Evolutionary conservation across 805 yeast species (phyloP).

Genomic region (Candida jianshihensis): DNA sequence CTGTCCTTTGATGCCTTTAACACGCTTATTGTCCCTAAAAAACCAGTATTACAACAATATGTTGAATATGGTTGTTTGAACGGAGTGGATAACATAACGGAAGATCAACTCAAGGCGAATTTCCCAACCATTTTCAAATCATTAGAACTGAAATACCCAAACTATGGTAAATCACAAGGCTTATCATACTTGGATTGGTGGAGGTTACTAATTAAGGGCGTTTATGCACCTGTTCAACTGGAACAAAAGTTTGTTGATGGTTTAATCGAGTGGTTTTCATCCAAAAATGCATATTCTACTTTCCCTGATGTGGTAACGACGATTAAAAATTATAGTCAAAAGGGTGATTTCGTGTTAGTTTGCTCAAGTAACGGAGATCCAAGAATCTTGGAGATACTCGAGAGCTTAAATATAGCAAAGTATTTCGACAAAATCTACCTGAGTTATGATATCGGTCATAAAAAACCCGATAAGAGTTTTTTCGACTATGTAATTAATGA

Average conservation of each 20-base stretch:
- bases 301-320: constrained; percentile 48
- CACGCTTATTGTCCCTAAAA: constrained; percentile 52
- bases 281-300: constrained; percentile 45
- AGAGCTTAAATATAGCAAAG: constrained; percentile 36
- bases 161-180: constrained; percentile 46
- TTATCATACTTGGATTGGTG: constrained; percentile 47
- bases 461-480: constrained; percentile 46
- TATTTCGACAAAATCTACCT: constrained; percentile 40
- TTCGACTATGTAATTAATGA: constrained; percentile 34
- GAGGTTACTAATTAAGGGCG: constrained; percentile 38
- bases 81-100: constrained; percentile 33
- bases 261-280: constrained; percentile 42
- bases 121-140: constrained; percentile 30
- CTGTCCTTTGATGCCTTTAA: constrained; percentile 65
- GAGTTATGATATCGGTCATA: constrained; percentile 48
- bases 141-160: constrained; percentile 40
- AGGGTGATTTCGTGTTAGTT: constrained; percentile 30
- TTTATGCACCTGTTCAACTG: constrained; percentile 31
- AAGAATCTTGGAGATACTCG: constrained; percentile 37
- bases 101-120: constrained; percentile 17
- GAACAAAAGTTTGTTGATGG: constrained; percentile 35
- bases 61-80: constrained; percentile 37
- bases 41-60: constrained; percentile 50
- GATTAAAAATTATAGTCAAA: constrained; percentile 1
- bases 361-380: constrained; percentile 61